A percentile compares a stretch with the other conserved stretches of the same genome.
phyloP scores from a whole-genome alignment of 2,329 filamentous ascomycete species.

The Coniochaeta sp. region DNA sequence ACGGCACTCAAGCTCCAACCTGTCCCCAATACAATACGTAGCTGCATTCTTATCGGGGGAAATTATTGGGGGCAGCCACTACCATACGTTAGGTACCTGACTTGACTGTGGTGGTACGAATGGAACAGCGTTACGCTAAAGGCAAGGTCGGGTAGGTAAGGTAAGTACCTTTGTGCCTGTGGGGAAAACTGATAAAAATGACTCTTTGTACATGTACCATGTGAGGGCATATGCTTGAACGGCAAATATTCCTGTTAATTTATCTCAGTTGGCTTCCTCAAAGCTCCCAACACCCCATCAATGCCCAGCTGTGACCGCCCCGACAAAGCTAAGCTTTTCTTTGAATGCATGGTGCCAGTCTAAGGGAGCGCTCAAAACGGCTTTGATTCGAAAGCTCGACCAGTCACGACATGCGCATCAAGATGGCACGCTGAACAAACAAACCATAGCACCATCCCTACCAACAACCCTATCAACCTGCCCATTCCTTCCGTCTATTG shows the following conservation, averaged over 20 bases:
- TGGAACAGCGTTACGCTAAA: too few species aligned
- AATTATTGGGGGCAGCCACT: too few species aligned
- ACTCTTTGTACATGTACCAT: neutral
- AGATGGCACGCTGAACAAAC: neutral
- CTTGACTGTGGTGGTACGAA: too few species aligned
- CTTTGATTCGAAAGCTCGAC: neutral
- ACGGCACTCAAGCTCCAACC: too few species aligned
- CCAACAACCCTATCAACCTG: neutral
- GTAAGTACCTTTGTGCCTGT: too few species aligned
- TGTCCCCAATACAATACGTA: neutral
- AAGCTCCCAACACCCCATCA: neutral
- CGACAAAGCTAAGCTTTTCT: slow-evolving; percentile 1
- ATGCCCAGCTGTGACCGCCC: neutral
- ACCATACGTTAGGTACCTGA: too few species aligned
- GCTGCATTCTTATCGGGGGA: neutral
- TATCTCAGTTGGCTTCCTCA: slow-evolving; percentile 6
- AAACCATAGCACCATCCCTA: neutral
- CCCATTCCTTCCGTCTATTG: neutral
- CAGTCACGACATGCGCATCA: neutral
- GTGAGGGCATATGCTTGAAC: neutral
- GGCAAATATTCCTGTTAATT: slow-evolving; percentile 11
- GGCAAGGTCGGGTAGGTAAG: too few species aligned
- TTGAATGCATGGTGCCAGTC: neutral
- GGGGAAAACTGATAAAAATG: too few species aligned
- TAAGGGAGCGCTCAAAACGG: neutral